phyloP scores from a whole-genome alignment of 805 yeast genomes.

The Yamadazyma ubonensis region DNA sequence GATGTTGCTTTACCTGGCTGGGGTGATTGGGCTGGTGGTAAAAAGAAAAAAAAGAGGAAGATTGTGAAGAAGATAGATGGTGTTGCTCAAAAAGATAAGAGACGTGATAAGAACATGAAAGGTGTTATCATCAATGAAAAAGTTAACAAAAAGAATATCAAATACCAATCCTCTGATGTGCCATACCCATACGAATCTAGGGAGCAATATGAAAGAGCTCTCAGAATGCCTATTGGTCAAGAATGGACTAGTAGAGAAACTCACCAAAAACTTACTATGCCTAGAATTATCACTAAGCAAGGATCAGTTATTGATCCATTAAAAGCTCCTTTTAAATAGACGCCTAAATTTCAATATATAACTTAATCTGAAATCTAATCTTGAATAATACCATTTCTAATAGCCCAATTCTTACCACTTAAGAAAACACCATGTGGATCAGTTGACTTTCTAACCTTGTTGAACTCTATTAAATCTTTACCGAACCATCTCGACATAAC shows the following conservation, averaged over 20 bases:
- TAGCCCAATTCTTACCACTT: slow-evolving; percentile 76
- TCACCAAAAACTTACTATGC: slow-evolving; percentile 86
- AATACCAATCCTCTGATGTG: slow-evolving; percentile 84
- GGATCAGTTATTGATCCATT: slow-evolving; percentile 91
- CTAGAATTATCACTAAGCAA: slow-evolving; percentile 79
- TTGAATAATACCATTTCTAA: slow-evolving; percentile 67
- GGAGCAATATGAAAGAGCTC: slow-evolving; percentile 92
- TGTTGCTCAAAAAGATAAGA: slow-evolving; percentile 63
- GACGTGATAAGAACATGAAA: slow-evolving; percentile 73
- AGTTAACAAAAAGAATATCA: slow-evolving; percentile 77
- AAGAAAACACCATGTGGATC: slow-evolving; percentile 85
- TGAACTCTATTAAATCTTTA: slow-evolving; percentile 59
- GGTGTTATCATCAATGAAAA: slow-evolving; percentile 89
- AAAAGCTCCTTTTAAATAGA: slow-evolving; percentile 72
- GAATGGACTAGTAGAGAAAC: slow-evolving; percentile 92
- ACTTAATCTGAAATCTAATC: slow-evolving; percentile 12
- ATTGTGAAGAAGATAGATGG: slow-evolving; percentile 75
- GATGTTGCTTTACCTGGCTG: slow-evolving; percentile 93
- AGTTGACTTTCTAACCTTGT: slow-evolving; percentile 58
- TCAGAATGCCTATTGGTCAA: slow-evolving; percentile 95
- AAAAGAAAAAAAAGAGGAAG: slow-evolving; percentile 49
- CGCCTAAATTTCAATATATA: slow-evolving; percentile 1
- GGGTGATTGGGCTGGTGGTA: slow-evolving; percentile 94
- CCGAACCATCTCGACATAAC: slow-evolving; percentile 80
- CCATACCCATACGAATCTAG: slow-evolving; percentile 92